phyloP scores from a whole-genome alignment of 2,329 filamentous ascomycete species.

The Penicillium sp. region DNA sequence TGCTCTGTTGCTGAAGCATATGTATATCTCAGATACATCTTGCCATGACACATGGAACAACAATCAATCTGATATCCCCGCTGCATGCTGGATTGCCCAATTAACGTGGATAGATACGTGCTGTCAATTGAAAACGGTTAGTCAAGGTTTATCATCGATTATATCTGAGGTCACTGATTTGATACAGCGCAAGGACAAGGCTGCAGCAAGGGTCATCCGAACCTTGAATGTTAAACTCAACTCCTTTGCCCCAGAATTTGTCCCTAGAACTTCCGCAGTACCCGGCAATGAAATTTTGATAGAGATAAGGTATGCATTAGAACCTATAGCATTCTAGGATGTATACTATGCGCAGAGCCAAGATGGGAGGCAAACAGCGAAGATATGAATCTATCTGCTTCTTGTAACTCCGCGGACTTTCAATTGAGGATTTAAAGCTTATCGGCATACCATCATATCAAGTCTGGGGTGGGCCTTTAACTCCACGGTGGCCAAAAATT shows the following conservation, averaged over 20 bases:
- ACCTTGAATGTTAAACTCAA: background rate
- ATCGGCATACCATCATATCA: background rate
- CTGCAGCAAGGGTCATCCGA: background rate
- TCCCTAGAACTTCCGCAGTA: background rate
- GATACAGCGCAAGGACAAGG: constrained; percentile 2
- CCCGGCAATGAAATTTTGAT: background rate
- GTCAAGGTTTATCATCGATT: constrained; percentile 3
- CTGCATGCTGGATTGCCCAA: background rate
- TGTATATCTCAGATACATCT: background rate
- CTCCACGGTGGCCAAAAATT: background rate
- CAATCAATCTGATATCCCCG: constrained; percentile 5
- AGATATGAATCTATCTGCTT: background rate
- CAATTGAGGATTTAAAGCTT: background rate
- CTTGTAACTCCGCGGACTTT: constrained; percentile 18
- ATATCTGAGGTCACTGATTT: constrained; percentile 18
- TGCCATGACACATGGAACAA: constrained; percentile 12
- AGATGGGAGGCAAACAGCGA: constrained; percentile 1
- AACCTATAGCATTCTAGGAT: constrained; percentile 4
- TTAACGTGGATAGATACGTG: background rate
- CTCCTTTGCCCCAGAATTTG: background rate
- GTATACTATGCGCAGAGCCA: background rate
- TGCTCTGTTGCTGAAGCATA: background rate
- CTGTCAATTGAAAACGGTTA: background rate
- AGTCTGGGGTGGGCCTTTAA: background rate
- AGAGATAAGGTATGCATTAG: constrained; percentile 12